These are phyloP conservation scores for Bidens hawaiensis DNA, from an alignment of 140 eudicot species.

Conservation along the genomic window DNA sequence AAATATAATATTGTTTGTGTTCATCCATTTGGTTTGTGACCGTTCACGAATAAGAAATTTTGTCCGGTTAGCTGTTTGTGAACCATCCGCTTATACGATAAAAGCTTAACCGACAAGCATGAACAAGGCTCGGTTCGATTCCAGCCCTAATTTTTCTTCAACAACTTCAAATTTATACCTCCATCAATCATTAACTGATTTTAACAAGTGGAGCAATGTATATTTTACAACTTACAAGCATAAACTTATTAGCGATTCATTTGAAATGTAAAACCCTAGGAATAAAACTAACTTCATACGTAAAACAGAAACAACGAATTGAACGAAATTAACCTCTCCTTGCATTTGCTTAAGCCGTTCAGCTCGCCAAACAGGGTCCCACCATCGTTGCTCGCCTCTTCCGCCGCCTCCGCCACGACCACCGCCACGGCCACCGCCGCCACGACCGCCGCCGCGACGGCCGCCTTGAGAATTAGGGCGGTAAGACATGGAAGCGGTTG, in stretches of 20 bases:
- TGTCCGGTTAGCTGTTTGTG: too few relatives aligned
- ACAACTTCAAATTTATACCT: neutral
- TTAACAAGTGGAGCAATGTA: neutral
- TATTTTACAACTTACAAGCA: neutral
- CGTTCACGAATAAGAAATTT: too few relatives aligned
- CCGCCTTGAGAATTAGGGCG: conserved; percentile 80
- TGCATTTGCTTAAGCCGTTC: conserved; percentile 64
- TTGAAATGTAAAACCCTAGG: neutral
- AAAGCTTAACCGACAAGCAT: too few relatives aligned
- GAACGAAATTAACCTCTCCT: conserved; percentile 44
- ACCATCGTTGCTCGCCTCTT: conserved; percentile 96
- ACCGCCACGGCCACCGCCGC: conserved; percentile 43
- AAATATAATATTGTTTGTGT: too few relatives aligned
- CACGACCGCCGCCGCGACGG: conserved; percentile 44
- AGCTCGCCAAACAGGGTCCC: conserved; percentile 98
- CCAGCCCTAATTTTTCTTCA: neutral
- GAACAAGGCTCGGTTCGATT: too few relatives aligned
- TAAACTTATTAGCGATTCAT: neutral
- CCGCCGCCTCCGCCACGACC: conserved; percentile 52
- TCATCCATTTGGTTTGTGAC: too few relatives aligned
- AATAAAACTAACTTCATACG: neutral
- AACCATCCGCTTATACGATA: too few relatives aligned
- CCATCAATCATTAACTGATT: neutral
- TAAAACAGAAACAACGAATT: neutral
- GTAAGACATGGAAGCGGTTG: conserved; percentile 52